phyloP scores from a whole-genome alignment of 108 stramenopile genomes.

The Cyclotella choctawhatcheeana region DNA sequence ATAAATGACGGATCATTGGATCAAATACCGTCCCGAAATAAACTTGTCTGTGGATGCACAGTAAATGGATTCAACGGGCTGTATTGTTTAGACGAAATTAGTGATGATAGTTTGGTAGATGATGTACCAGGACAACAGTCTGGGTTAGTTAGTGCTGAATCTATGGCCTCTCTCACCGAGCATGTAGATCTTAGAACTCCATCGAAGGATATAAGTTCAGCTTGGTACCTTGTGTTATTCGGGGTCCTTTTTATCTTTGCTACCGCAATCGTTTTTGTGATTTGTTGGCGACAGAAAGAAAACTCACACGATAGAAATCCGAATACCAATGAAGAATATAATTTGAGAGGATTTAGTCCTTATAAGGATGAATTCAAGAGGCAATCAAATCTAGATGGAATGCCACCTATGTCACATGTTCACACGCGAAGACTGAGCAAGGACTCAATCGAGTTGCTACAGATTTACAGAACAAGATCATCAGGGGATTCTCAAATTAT shows the following conservation, averaged over 20 bases:
- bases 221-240: not conserved
- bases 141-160: too few species aligned
- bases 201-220: not conserved
- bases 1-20: constrained; percentile 10
- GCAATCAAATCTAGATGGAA: constrained; percentile 8
- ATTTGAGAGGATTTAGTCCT: not conserved
- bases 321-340: not conserved
- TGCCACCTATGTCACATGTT: not conserved
- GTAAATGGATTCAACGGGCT: constrained; percentile 7
- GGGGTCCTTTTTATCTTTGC: not conserved
- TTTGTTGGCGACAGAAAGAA: not conserved
- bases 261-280: not conserved
- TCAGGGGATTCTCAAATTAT: not conserved
- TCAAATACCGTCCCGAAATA: not conserved
- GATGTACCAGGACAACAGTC: too few species aligned
- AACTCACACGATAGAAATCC: not conserved
- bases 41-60: constrained; percentile 7
- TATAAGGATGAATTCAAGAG: constrained; percentile 3
- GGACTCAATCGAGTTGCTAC: not conserved
- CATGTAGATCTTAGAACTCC: not conserved
- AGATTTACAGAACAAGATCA: not conserved
- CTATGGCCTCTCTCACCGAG: not conserved
- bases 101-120: constrained; percentile 1
- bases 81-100: constrained; percentile 14
- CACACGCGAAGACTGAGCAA: not conserved